Percentiles rank a stretch among this genome's conserved stretches.
Evolutionary conservation across 2,329 filamentous ascomycete genomes (phyloP).

Genomic region (Drechslerella coelobrocha): DNA sequence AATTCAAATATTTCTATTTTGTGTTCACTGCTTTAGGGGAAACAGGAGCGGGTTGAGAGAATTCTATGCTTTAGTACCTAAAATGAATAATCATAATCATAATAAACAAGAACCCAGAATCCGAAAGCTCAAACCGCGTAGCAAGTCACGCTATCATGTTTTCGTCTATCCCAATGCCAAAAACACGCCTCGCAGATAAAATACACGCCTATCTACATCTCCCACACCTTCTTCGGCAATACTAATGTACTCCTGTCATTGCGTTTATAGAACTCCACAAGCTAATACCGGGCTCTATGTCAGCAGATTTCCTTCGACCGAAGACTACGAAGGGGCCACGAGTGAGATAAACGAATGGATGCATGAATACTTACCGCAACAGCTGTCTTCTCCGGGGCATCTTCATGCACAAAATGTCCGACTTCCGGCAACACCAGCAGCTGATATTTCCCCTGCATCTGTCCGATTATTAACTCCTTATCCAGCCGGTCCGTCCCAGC

Average conservation of each 20-base stretch:
- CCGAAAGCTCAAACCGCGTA: too few species aligned
- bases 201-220: conserved; percentile 63
- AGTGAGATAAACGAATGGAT: neutral
- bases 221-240: conserved; percentile 87
- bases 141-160: neutral
- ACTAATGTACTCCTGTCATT: conserved; percentile 87
- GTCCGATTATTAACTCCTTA: conserved; percentile 90
- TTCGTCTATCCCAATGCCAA: conserved; percentile 7
- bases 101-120: too few species aligned
- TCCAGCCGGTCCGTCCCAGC: conserved; percentile 90
- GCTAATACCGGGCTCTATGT: conserved; percentile 50
- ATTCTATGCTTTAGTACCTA: too few species aligned
- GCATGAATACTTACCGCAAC: conserved; percentile 61
- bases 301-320: conserved; percentile 17
- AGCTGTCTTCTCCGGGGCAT: conserved; percentile 88
- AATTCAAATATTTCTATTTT: neutral
- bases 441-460: conserved; percentile 99
- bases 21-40: too few species aligned
- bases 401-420: conserved; percentile 96
- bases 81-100: too few species aligned
- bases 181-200: neutral
- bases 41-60: too few species aligned
- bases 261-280: conserved; percentile 88
- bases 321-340: neutral
- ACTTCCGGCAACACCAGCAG: conserved; percentile 93